These are phyloP conservation scores for Eustoma russellianum DNA, from an alignment of 257 asterid genomes.

Conservation along the genomic window DNA sequence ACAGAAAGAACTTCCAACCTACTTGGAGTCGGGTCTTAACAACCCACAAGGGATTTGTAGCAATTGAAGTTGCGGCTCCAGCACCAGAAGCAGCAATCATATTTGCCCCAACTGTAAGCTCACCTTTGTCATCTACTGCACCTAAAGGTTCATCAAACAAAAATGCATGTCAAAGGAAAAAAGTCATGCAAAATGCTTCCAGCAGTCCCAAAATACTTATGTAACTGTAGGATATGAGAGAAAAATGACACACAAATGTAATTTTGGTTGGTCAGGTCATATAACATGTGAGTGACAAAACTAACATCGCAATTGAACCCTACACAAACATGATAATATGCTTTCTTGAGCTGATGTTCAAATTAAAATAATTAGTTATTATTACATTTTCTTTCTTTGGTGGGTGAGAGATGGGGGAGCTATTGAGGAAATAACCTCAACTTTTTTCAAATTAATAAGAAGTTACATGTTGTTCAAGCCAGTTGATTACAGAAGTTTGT, in stretches of 20 bases:
- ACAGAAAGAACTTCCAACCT: conserved; percentile 24
- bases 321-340: too few species aligned
- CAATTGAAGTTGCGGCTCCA: conserved; percentile 78
- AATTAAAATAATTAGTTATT: too few species aligned
- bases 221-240: neutral
- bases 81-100: conserved; percentile 93
- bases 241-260: neutral
- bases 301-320: too few species aligned
- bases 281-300: too few species aligned
- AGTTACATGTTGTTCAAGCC: too few species aligned
- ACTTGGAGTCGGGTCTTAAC: conserved; percentile 94
- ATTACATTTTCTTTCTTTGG: too few species aligned
- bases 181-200: neutral
- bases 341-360: too few species aligned
- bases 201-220: conserved; percentile 2
- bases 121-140: conserved; percentile 53
- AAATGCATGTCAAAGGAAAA: neutral
- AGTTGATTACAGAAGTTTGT: too few species aligned
- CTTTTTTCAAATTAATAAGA: too few species aligned
- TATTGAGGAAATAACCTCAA: too few species aligned
- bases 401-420: too few species aligned
- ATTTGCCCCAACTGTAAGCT: conserved; percentile 62
- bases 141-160: conserved; percentile 22
- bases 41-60: conserved; percentile 90
- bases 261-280: too few species aligned